These are phyloP conservation scores for Parathielavia hyrcaniae DNA, from an alignment of 495 filamentous ascomycete genomes.

Conservation along the genomic window DNA sequence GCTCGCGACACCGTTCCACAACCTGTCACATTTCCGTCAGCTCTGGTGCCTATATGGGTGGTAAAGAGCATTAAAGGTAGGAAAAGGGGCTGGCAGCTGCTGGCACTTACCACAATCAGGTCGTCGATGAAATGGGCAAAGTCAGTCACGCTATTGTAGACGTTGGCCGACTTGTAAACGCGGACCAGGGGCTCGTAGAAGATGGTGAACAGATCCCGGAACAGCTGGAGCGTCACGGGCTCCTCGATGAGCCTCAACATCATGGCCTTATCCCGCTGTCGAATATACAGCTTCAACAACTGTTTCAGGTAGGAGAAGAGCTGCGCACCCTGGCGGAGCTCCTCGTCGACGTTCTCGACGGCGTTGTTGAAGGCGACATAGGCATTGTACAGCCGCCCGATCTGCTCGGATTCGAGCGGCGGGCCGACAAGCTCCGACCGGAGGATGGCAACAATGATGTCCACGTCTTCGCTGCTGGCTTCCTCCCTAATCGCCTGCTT, in stretches of 20 bases:
- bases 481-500: slow-evolving; percentile 70
- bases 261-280: slow-evolving; percentile 92
- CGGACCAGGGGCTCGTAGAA: slow-evolving; percentile 96
- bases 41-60: neutral
- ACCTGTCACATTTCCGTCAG: slow-evolving; percentile 42
- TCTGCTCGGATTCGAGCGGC: slow-evolving; percentile 62
- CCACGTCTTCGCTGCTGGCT: slow-evolving; percentile 61
- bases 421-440: slow-evolving; percentile 65
- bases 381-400: slow-evolving; percentile 80
- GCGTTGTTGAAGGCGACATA: slow-evolving; percentile 96
- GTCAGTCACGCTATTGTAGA: slow-evolving; percentile 93
- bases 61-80: too few species aligned
- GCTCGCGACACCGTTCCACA: slow-evolving; percentile 80
- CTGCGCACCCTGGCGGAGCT: slow-evolving; percentile 79
- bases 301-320: slow-evolving; percentile 94
- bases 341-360: slow-evolving; percentile 83
- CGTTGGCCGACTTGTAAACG: slow-evolving; percentile 97
- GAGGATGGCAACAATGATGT: slow-evolving; percentile 78
- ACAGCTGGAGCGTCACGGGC: slow-evolving; percentile 83
- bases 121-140: slow-evolving; percentile 91
- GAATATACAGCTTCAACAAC: slow-evolving; percentile 81
- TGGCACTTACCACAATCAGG: slow-evolving; percentile 55
- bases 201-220: slow-evolving; percentile 94
- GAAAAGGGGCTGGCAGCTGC: too few species aligned
- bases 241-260: slow-evolving; percentile 96